These are phyloP conservation scores for Solanum verrucosum DNA, from an alignment of 257 asterid species.

Conservation along the genomic window DNA sequence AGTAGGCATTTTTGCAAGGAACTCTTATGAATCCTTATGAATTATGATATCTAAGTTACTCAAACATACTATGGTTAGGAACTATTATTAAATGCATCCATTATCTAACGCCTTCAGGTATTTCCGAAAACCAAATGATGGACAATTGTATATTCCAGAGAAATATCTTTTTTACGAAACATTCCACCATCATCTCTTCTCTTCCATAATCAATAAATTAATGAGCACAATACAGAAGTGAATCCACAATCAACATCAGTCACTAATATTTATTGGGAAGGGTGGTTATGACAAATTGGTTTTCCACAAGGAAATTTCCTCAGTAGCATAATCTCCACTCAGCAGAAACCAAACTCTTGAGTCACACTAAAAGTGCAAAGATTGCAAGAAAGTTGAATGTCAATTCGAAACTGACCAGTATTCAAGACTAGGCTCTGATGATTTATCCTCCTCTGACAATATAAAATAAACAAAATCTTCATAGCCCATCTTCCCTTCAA, in stretches of 20 bases:
- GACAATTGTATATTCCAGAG: background rate
- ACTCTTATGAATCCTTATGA: background rate
- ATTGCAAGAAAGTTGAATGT: background rate
- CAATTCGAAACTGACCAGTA: slow-evolving; percentile 56
- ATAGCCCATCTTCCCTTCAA: slow-evolving; percentile 99
- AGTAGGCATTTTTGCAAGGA: background rate
- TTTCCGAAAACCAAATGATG: background rate
- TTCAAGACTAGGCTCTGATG: slow-evolving; percentile 96
- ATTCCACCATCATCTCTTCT: background rate
- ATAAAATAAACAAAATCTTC: slow-evolving; percentile 97
- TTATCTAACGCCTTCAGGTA: background rate
- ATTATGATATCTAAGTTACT: background rate
- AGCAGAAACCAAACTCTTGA: background rate
- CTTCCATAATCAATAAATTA: background rate
- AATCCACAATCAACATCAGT: background rate
- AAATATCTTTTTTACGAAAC: background rate
- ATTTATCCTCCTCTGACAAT: slow-evolving; percentile 96
- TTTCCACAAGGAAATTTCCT: background rate
- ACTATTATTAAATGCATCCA: background rate
- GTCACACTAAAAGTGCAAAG: background rate
- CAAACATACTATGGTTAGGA: background rate
- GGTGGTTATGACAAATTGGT: background rate
- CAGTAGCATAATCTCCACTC: background rate
- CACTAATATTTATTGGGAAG: background rate
- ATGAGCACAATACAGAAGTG: background rate